These are phyloP conservation scores for Hirsutella minnesotensis DNA, from an alignment of 2,329 filamentous ascomycete genomes.

Conservation along the genomic window DNA sequence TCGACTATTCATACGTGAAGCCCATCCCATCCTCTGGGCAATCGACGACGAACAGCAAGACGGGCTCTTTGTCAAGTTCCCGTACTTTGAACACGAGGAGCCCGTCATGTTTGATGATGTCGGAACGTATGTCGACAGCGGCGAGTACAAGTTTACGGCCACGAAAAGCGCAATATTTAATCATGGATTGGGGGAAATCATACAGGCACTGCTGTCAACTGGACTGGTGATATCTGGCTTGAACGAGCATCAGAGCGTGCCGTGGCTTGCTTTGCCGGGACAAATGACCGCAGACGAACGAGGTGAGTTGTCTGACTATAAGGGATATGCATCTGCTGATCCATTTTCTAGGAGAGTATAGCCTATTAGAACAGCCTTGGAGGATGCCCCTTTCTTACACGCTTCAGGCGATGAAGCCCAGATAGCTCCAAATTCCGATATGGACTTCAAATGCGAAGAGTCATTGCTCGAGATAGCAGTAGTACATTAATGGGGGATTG, in stretches of 20 bases:
- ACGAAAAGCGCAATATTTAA: conserved; percentile 5
- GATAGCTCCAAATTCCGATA: no score
- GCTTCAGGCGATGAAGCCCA: conserved; percentile 5
- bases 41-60: conserved; percentile 3
- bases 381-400: conserved; percentile 6
- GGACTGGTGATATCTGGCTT: conserved; percentile 5
- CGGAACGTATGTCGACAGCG: conserved; percentile 5
- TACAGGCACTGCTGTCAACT: conserved; percentile 6
- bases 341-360: conserved; percentile 7
- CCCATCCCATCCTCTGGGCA: conserved; percentile 5
- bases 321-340: not conserved
- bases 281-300: conserved; percentile 4
- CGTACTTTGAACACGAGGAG: conserved; percentile 7
- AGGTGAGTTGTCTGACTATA: no score
- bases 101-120: conserved; percentile 2
- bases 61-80: conserved; percentile 3
- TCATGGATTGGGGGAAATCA: conserved; percentile 8
- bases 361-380: conserved; percentile 5
- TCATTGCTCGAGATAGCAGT: no score
- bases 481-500: no score
- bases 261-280: conserved; percentile 3
- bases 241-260: conserved; percentile 7
- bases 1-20: conserved; percentile 7
- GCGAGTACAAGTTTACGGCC: not conserved
- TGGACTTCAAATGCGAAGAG: no score